Evolutionary conservation across 225 moss, liverwort and hornwort species (phyloP), one percentile per base, ranked within the genome.

Genomic region (Bryum argenteum): DNA sequence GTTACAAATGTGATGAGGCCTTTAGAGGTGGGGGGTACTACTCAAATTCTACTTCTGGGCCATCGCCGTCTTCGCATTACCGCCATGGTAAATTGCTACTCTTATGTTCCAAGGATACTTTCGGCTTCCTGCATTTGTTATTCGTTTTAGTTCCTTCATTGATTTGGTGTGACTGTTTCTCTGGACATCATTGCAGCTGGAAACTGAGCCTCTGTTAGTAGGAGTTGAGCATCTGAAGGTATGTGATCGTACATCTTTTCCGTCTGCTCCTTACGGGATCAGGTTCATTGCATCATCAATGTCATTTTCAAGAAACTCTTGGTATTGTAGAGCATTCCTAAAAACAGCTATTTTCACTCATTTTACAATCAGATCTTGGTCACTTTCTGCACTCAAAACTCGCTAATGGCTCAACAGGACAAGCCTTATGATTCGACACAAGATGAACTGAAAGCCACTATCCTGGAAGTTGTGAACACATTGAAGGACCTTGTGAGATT

Each of bases 401-500:
- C 44, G 43, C 53, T 63, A 72, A 57, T 23, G 71, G 57, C 53
- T 13, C 68, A 88, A 73, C 83, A 95, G 94, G 94, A 95, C 63
- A 92, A 95, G 70, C 90, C 94, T 9, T 91, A 87, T 79, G 94
- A 95, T 81, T 85, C 91, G 52, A 91, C 83, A 73, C 90, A 91
- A 84, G 94, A 95, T 84, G 90, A 90, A 56, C 80, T 95, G 63
- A 95, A 95, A 82, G 94, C 92, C 63, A 95, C 94, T 33, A 90
- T 95, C 41, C 78, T 95, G 85, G 94, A 95, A 79, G 94, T 95
- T 58, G 94, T 95, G 41, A 89, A 89, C 54, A 95, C 94, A 61
- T 91, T 95, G 94, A 95, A 95, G 72, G 91, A 95, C 58, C 91
- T 95, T 20, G 92, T 95, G 87, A 92, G 92, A 28, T 85, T 95